These are phyloP conservation scores for Fusarium sp. DNA, from an alignment of 2,329 filamentous ascomycete genomes.

Conservation along the genomic window DNA sequence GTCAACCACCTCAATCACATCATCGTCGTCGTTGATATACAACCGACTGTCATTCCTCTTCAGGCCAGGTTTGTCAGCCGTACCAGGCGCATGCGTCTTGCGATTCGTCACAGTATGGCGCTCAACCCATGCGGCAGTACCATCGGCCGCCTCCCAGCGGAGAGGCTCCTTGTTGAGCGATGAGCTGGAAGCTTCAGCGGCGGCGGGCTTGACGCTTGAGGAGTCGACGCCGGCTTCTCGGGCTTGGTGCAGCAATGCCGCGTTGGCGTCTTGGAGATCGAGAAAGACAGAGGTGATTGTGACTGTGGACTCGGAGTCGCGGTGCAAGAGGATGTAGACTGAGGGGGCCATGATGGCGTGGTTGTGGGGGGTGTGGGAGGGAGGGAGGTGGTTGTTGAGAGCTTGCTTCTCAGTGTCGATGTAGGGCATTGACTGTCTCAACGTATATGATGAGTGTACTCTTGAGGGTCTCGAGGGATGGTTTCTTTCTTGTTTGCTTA, in stretches of 20 bases:
- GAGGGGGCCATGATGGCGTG: slow-evolving; percentile 40
- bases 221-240: slow-evolving; percentile 42
- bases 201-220: slow-evolving; percentile 27
- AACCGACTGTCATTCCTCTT: slow-evolving; percentile 41
- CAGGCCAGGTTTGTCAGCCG: slow-evolving; percentile 15
- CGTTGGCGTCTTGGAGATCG: slow-evolving; percentile 50
- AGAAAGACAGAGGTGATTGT: slow-evolving; percentile 47
- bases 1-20: slow-evolving; percentile 41
- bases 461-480: background rate
- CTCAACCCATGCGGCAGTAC: slow-evolving; percentile 52
- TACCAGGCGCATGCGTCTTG: slow-evolving; percentile 19
- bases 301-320: slow-evolving; percentile 40
- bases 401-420: slow-evolving; percentile 6
- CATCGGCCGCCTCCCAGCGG: slow-evolving; percentile 50
- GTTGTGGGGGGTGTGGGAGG: slow-evolving; percentile 15
- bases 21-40: slow-evolving; percentile 43
- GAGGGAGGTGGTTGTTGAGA: slow-evolving; percentile 13
- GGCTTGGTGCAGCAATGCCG: slow-evolving; percentile 45
- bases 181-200: background rate
- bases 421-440: slow-evolving; percentile 4
- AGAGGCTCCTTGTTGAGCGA: slow-evolving; percentile 42
- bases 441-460: background rate
- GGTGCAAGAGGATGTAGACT: slow-evolving; percentile 49
- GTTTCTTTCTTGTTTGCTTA: background rate
- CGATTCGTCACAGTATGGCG: slow-evolving; percentile 44